Evolutionary conservation across 2,329 filamentous ascomycete genomes (phyloP).

Genomic region (Clarireedia homoeocarpa): DNA sequence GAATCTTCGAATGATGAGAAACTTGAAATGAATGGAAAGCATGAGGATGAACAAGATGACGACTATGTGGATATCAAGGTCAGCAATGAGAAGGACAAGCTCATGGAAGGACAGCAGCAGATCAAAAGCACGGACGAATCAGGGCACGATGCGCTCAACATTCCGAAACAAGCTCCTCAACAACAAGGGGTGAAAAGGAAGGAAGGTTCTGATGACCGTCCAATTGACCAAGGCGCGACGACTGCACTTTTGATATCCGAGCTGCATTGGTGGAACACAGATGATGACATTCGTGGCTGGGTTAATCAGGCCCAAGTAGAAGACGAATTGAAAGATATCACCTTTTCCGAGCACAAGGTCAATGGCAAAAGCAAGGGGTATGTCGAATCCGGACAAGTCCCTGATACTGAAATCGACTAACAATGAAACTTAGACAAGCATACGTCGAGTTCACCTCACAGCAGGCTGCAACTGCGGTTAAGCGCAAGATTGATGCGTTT

Average conservation of each 20-base stretch:
- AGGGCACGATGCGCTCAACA: slow-evolving; percentile 28
- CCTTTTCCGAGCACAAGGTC: slow-evolving; percentile 97
- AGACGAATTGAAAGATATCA: slow-evolving; percentile 81
- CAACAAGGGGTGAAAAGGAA: slow-evolving; percentile 55
- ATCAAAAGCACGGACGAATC: slow-evolving; percentile 36
- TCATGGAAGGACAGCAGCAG: slow-evolving; percentile 32
- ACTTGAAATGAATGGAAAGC: slow-evolving; percentile 19
- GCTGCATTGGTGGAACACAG: slow-evolving; percentile 92
- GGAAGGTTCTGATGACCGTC: slow-evolving; percentile 49
- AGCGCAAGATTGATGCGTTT: slow-evolving; percentile 67
- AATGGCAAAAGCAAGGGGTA: slow-evolving; percentile 99
- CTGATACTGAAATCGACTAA: neutral
- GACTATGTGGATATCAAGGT: slow-evolving; percentile 36
- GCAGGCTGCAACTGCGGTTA: slow-evolving; percentile 78
- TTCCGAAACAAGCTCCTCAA: slow-evolving; percentile 32
- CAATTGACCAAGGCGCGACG: slow-evolving; percentile 52
- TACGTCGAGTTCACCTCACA: slow-evolving; percentile 79
- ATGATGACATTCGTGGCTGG: slow-evolving; percentile 91
- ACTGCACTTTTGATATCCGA: slow-evolving; percentile 80
- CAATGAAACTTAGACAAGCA: slow-evolving; percentile 44
- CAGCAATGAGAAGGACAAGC: slow-evolving; percentile 28
- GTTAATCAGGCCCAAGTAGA: slow-evolving; percentile 72
- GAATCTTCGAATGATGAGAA: slow-evolving; percentile 19
- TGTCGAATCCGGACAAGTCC: slow-evolving; percentile 26
- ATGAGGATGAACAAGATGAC: slow-evolving; percentile 33